Evolutionary conservation across 2,329 filamentous ascomycete species (phyloP), one percentile per base, ranked within the genome.

Genomic region (Colletotrichum karsti): DNA sequence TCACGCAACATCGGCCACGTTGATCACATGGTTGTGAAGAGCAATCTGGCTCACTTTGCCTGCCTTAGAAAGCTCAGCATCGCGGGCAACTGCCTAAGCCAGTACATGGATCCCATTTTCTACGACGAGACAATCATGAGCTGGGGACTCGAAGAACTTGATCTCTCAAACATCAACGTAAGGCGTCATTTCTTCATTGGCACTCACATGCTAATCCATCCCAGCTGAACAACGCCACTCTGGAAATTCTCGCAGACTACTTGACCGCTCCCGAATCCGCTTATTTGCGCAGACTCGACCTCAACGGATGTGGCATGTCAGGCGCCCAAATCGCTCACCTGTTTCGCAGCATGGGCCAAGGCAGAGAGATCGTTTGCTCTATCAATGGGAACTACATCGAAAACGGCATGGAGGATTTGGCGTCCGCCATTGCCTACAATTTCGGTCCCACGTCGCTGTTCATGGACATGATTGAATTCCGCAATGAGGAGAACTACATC

Each of bases 401-500:
- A 64, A 78, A 81, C 10, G 85, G 83, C 2, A 83, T 88, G 30
- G 84, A 83, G 18, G 80, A 85, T 57, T 76, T 88, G 61, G 85
- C 84, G 22, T 77, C 80, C 20, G 82, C 84, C 7, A 82, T 89
- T 26, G 77, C 80, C 1, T 76, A 78, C 58, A 83, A 83, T 13
- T 81, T 82, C 69, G 84, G 84, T 1, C 86, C 86, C 1, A 83
- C 80, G 68, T 83, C 81, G 24, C 76, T 89, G 22, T 84, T 85
- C 69, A 75, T 88, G 68, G 84, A 88, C 69, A 88, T 89, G 86
- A 78, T 88, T n/a, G 85, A 88, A 68, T 88, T 89, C 70, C 78
- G 79, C 20, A 76, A 83, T 41, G 87, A 88, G 72, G 74, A 74
- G 9, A 87, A 82, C 72, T 89, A 86, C 70, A 80, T 86, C 61